phyloP scores from a whole-genome alignment of 306 rosid species.

The Senna siamea region DNA sequence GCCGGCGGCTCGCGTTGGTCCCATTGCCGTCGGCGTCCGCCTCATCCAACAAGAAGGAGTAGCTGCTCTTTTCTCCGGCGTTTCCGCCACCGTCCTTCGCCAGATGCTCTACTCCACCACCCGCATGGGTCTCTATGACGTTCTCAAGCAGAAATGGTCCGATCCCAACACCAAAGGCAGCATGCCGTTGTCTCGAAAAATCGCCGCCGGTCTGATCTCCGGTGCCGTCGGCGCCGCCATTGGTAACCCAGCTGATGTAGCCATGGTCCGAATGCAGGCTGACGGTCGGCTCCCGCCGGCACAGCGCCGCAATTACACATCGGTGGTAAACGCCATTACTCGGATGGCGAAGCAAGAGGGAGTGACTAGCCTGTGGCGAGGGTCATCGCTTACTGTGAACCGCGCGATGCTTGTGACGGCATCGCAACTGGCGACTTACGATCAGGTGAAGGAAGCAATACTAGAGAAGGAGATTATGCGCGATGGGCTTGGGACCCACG shows the following conservation, averaged over 20 bases:
- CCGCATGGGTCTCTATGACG: slow-evolving; percentile 80
- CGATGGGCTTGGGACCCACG: slow-evolving; percentile 84
- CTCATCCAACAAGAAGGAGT: slow-evolving; percentile 74
- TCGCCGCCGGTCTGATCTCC: slow-evolving; percentile 67
- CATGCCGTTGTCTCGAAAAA: slow-evolving; percentile 55
- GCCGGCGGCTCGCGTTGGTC: slow-evolving; percentile 52
- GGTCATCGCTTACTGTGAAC: slow-evolving; percentile 73
- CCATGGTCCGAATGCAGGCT: slow-evolving; percentile 87
- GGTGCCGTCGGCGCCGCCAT: slow-evolving; percentile 67
- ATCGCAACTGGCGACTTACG: slow-evolving; percentile 77
- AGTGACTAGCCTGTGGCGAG: slow-evolving; percentile 71
- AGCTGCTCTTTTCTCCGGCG: slow-evolving; percentile 67
- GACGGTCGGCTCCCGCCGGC: slow-evolving; percentile 72
- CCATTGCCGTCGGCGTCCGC: slow-evolving; percentile 54
- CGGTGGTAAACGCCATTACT: slow-evolving; percentile 67
- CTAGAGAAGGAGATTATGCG: slow-evolving; percentile 55
- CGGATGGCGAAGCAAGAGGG: slow-evolving; percentile 69
- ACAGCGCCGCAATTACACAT: slow-evolving; percentile 69
- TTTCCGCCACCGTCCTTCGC: slow-evolving; percentile 82
- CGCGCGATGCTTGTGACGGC: slow-evolving; percentile 89
- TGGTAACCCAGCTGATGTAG: slow-evolving; percentile 78
- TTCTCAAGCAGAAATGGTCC: slow-evolving; percentile 69
- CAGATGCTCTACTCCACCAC: slow-evolving; percentile 81
- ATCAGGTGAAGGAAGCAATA: slow-evolving; percentile 70
- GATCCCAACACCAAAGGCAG: slow-evolving; percentile 49